Evolutionary conservation across 2,329 filamentous ascomycete species (phyloP), one percentile per base, ranked within the genome.

Genomic region (Rhynchosporium secalis): DNA sequence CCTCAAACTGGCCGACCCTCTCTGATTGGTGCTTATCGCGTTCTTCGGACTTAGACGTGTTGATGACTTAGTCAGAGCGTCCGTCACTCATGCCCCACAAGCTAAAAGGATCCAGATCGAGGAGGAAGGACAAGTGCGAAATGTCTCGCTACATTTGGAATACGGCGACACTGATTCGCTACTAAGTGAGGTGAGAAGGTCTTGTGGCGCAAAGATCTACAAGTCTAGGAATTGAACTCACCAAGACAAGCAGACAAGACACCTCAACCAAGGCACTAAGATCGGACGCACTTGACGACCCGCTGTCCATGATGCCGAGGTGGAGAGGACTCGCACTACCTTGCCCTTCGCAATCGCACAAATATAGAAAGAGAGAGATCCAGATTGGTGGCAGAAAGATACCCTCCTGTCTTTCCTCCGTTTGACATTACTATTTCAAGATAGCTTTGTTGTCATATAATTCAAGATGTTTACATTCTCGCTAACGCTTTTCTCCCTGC

Each of bases 101-200:
- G 26, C 29, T 31, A 56, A 3, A 20, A 26, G 15, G 20, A 10
- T 20, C 45, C 46, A 48, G 13, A 29, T 20, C 40, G 43, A 49
- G 56, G 31, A 15, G 20, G 20, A 20, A 20, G 20, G 20, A 40
- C 41, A 48, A 49, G 48, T 26, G 36, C 29, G 28, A 40, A 46
- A 36, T 38, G 29, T 20, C 29, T 38, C 47, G 29, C 36, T 20
- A 20, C 51, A 62, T 59, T 60, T 59, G 36, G 61, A 62, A 59
- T 51, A 3, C 13, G 9, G 40, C 10, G 10, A 13, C n/a, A 28
- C 8, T 58, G 56, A 62, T 62, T 58, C 52, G 48, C 60, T 36
- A 43, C 8, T 26, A 31, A 13, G 9, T 13, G 26, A 13, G 4
- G 41, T 56, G 20, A 20, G 20, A 36, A 31, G 49, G 38, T 40